Evolutionary conservation across 2,329 filamentous ascomycete genomes (phyloP).

Genomic region (Sordariomycetes sp.): DNA sequence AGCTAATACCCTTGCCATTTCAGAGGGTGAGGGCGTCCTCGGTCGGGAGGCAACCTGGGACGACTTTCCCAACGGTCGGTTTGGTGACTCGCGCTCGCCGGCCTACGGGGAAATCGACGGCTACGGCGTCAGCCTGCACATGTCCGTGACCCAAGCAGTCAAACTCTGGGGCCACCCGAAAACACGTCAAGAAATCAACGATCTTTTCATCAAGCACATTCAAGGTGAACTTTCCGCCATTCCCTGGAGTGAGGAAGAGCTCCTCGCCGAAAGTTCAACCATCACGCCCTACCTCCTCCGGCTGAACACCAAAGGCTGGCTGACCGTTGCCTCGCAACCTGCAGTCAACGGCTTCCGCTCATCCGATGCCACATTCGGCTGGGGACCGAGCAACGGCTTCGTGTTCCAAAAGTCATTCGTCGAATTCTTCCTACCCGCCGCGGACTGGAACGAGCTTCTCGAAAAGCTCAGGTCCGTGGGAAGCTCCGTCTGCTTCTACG

Average conservation of each 20-base stretch:
- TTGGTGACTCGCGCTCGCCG: slow-evolving; percentile 86
- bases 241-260: slow-evolving; percentile 87
- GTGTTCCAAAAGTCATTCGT: slow-evolving; percentile 99
- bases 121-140: slow-evolving; percentile 94
- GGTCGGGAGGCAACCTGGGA: slow-evolving; percentile 97
- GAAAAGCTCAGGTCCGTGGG: slow-evolving; percentile 42
- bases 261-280: slow-evolving; percentile 72
- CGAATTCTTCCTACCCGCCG: slow-evolving; percentile 77
- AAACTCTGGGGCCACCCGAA: slow-evolving; percentile 77
- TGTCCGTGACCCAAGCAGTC: slow-evolving; percentile 75
- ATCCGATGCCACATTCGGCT: slow-evolving; percentile 73
- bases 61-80: slow-evolving; percentile 92
- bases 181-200: slow-evolving; percentile 61
- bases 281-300: slow-evolving; percentile 69
- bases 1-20: slow-evolving; percentile 83
- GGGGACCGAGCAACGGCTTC: slow-evolving; percentile 87
- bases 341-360: slow-evolving; percentile 81
- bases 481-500: slow-evolving; percentile 75
- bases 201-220: slow-evolving; percentile 74
- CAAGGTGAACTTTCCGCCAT: slow-evolving; percentile 71
- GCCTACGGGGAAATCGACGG: slow-evolving; percentile 96
- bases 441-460: slow-evolving; percentile 62
- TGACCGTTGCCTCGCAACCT: slow-evolving; percentile 93
- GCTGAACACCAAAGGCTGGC: slow-evolving; percentile 80
- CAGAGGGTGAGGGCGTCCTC: slow-evolving; percentile 81